Evolutionary conservation across 78 protist genomes (phyloP), one percentile per base, ranked within the genome.

Genomic region (Isochrysis galbana): DNA sequence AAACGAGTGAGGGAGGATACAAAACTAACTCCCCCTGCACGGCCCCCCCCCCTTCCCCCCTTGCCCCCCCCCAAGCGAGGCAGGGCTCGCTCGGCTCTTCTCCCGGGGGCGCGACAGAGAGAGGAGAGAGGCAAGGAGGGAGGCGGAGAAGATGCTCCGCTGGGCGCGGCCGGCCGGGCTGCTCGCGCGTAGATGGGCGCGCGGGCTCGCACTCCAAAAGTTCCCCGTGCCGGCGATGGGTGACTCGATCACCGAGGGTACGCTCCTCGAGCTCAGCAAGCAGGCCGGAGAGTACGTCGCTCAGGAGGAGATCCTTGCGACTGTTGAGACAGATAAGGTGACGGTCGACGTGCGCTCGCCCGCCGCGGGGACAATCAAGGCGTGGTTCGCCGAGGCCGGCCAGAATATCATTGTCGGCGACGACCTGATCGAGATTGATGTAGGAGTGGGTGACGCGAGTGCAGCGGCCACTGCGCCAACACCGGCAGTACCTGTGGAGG

Each of bases 221-320:
- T 51, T 51, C 61, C 61, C 61, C 14, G 61, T 51, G 61, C 61
- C 61, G 61, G 61, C 7, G 61, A 80, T 80, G 88, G 88, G 88
- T 54, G 88, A 80, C 88, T 44, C 55, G 19, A 80, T 80, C 88
- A 14, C 55, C 47, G 88, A 80, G 61, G 88, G 88, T 34, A 80
- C 88, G 38, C 3, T 80, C 38, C 47, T 80, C 54, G 34, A 3
- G 55, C 38, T 80, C 29, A 0, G 0, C 25, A 80, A 80, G 39
- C 0, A 21, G 55, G 88, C 11, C 19, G 88, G 88, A 14, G 55
- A 80, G 36, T 29, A 80, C 55, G 88, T 44, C 2, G 88, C 21
- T 5, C 0, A 5, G 14, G 88, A 80, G 88, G 88, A 80, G 54
- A 23, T 44, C 21, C 19, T 80, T 7, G 88, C 55, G 19, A 0